Base-by-base conservation (phyloP, 2,329 filamentous ascomycete genomes). In the Ophioceras dolichostomum region DNA sequence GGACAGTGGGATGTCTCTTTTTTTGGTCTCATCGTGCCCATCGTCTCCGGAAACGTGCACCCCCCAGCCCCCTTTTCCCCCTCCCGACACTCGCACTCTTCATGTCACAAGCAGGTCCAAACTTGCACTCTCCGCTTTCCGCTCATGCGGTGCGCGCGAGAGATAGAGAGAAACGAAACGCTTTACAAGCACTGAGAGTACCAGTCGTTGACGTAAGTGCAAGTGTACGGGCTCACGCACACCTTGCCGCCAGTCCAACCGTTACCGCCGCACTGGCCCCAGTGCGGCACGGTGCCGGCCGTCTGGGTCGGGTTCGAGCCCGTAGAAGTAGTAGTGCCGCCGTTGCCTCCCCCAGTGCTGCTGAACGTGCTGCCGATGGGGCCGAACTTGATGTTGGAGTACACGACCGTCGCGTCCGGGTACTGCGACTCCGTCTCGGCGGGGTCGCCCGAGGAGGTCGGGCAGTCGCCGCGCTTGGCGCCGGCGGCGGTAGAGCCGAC, bases 381-480 rank as follows among this genome's bases (percentile, higher is more conserved):
- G 9, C 50, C 50, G 37, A 54, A 52, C 46, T 52, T 52, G 49
- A 53, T 52, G 47, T 53, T 54, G 41, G 52, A 74, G 61, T 64
- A 77, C 44, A 61, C 52, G 37, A 77, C 73, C 47, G 61, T 61
- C 37, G 71, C 56, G 54, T 64, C 60, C 30, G 70, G 60, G 12
- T 53, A 49, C 36, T 56, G 45, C 13, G 52, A 30, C 56, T 76
- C 67, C 32, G 79, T 54, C 4, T 65, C 61, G 21, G 50, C 39
- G 19, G 73, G 73, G 22, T 57, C 61, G 31, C 74, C 74, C 16
- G 68, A 70, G 45, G 52, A 58, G 33, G 61, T 64, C 35, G 62
- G 40, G 55, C 75, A 79, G 26, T 61, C 58, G 38, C 76, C 76
- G 49, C 75, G 70, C 30, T 59, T 58, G 40, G 62, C 56, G 45